Evolutionary conservation across 2,329 filamentous ascomycete species (phyloP).

Genomic region (Aspergillus sp.): DNA sequence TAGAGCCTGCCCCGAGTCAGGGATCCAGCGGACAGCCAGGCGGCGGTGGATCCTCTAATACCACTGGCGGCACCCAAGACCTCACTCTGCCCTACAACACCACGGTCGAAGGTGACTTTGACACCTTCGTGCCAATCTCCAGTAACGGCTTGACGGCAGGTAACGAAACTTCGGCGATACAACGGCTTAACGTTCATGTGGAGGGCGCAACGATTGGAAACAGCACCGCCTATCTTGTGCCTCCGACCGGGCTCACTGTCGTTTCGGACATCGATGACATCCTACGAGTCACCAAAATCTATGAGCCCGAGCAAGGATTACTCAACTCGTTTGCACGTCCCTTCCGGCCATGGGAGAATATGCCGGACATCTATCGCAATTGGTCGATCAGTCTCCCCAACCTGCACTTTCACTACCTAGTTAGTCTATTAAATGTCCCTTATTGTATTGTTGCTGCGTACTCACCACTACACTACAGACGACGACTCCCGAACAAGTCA

Average conservation of each 20-base stretch:
- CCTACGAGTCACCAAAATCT: slow-evolving; percentile 2
- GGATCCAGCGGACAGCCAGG: slow-evolving; percentile 1
- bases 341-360: slow-evolving; percentile 1
- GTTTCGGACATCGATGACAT: slow-evolving; percentile 6
- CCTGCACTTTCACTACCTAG: slow-evolving; percentile 4
- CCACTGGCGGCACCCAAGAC: background rate
- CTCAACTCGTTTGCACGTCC: slow-evolving; percentile 2
- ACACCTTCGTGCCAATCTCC: background rate
- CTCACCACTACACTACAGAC: background rate
- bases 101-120: background rate
- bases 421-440: background rate
- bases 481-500: slow-evolving; percentile 2
- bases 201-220: background rate
- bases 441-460: background rate
- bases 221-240: background rate
- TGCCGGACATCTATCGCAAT: slow-evolving; percentile 3
- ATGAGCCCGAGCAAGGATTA: slow-evolving; percentile 1
- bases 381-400: background rate
- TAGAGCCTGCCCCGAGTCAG: background rate
- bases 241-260: background rate
- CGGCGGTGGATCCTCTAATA: background rate
- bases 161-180: background rate
- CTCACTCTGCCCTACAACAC: slow-evolving; percentile 1
- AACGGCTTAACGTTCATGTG: background rate
- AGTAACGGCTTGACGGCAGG: background rate